Evolutionary conservation across 108 stramenopile genomes (phyloP), one percentile per base, ranked within the genome.

Genomic region (Cyclotella sp.): DNA sequence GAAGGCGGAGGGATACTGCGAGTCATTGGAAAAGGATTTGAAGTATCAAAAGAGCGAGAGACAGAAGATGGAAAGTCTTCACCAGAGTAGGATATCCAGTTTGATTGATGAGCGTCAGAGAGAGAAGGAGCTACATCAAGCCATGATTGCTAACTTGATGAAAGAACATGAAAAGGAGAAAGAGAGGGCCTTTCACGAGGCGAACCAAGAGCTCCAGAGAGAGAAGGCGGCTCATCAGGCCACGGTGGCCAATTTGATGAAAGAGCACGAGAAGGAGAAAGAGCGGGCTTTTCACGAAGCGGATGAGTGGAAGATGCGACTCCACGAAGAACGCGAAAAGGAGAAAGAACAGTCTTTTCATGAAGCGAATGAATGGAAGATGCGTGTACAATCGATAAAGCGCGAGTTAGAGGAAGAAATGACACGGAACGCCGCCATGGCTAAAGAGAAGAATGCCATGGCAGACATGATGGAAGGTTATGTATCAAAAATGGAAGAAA

Each of bases 401-500:
- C 30, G 49, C 14, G 49, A 52, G 3, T 39, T 68, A 16, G 67
- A 68, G 67, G 67, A 28, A 11, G 67, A 68, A 53, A 49, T 52
- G 30, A 53, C 49, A 6, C 49, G 67, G 15, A 68, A 68, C 29
- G 49, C 67, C 34, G 49, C 29, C 16, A 15, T 53, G 27, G 11
- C 28, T 0, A 51, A 53, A 34, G 67, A 68, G 0, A 68, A 68
- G 67, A 68, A 39, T 53, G 51, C 30, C 9, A 53, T 68, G 49
- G 49, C 40, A 15, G 67, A 68, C 16, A 68, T 52, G 16, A 19
- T 68, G 30, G 67, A 68, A 13, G 19, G 22, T 0, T 68, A 39
- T 29, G 49, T 68, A 21, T 12, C 28, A 13, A 68, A 68, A 52
- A 52, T 68, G 67, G 67, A 68, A 39, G 19, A 49, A 19, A 52